Evolutionary conservation across 2,329 filamentous ascomycete genomes (phyloP), one percentile per base, ranked within the genome.

Genomic region (Microcyclospora pomicola): DNA sequence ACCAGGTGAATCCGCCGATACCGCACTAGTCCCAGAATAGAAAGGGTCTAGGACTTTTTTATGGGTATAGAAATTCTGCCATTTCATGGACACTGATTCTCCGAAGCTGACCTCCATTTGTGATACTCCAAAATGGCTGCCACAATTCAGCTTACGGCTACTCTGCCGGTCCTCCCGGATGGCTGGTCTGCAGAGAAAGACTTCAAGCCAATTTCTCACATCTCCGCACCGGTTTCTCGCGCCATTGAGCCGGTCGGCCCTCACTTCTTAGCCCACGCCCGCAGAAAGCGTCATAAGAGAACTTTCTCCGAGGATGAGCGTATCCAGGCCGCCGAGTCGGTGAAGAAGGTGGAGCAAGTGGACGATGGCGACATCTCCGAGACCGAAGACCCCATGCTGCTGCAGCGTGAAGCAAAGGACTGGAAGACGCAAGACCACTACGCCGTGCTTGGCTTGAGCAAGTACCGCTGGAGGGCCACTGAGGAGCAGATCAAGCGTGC

Each of bases 361-460:
- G 85, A 95, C 41, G 79, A 80, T 46, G 83, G 81, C 55, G 87
- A 96, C 44, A 85, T 93, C 62, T 92, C 84, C 64, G 91, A 98
- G 68, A 69, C 80, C 24, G 91, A 98, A 67, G 88, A 96, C 58
- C 80, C 85, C 40, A 74, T 92, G 67, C 81, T 96, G 75, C 77
- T 98, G 27, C 74, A 83, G 61, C 77, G 86, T 39, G 86, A 96
- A 60, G 87, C 91, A 57, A 98, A 98, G 71, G 91, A 98, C 71
- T 98, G 91, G 91, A 98, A 98, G 83, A 72, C 71, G 49, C 91
- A 98, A 77, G 91, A 98, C 59, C 91, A 98, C 69, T 98, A 98
- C 66, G 86, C 91, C 54, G 82, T 98, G 39, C 80, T 98, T 42
- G 91, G 91, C 47, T 69, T 98, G 47, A 82, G 81, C 59, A 92